A percentile compares a stretch with the other conserved stretches of the same genome.
Evolutionary conservation across 139 green algal genomes (phyloP).

Genomic region (Tetraselmis striata): DNA sequence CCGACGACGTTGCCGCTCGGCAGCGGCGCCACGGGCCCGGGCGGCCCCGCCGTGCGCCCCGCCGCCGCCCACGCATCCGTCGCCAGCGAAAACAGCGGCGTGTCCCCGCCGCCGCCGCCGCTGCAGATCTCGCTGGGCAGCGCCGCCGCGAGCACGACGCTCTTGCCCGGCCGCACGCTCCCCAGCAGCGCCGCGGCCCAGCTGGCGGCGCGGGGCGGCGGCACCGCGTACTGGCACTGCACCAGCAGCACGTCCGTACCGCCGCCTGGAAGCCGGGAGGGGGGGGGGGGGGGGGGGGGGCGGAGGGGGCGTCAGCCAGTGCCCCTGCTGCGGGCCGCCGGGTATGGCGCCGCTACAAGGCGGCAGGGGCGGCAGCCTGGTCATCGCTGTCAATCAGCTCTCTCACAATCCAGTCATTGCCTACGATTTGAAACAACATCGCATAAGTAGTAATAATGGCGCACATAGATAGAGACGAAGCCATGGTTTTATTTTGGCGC

Average conservation of each 20-base stretch:
- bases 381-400: too few species aligned
- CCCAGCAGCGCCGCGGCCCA: background rate
- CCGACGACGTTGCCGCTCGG: conserved; percentile 31
- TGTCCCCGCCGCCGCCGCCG: background rate
- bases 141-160: background rate
- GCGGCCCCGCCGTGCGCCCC: background rate
- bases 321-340: too few species aligned
- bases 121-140: background rate
- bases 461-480: too few species aligned
- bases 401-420: too few species aligned
- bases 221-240: background rate
- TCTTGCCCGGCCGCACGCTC: background rate
- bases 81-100: background rate
- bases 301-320: too few species aligned
- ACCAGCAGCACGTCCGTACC: background rate
- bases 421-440: too few species aligned
- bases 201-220: background rate
- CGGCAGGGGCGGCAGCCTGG: too few species aligned
- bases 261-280: too few species aligned
- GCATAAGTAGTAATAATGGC: too few species aligned
- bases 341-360: too few species aligned
- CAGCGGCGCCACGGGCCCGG: conserved; percentile 13
- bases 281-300: too few species aligned
- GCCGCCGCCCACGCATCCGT: background rate
- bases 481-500: too few species aligned